Conservation (phyloP, 139 green algal genomes). For the Ettlia oleoabundans region DNA sequence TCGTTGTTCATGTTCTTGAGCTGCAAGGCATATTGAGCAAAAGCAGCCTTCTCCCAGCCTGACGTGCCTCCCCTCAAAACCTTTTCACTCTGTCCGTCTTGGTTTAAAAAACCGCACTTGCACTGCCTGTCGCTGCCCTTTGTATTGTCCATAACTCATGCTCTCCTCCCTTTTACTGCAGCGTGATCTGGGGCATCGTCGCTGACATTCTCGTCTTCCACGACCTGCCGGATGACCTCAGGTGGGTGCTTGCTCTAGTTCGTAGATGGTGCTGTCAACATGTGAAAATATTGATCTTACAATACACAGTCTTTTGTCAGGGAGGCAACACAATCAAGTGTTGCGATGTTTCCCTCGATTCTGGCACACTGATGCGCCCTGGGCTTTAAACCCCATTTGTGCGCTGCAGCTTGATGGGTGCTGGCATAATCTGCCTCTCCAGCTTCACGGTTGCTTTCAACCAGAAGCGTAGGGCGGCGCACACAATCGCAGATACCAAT, state of each 20-base stretch:
- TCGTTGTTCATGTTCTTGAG: no score
- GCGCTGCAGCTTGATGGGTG: slow-evolving; percentile 11
- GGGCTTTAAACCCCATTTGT: not conserved
- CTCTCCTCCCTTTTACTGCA: not conserved
- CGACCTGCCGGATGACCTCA: not conserved
- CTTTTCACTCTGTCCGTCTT: no score
- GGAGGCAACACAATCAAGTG: no score
- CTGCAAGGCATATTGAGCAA: no score
- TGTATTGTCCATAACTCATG: not conserved
- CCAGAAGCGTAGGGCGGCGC: not conserved
- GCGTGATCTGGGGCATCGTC: slow-evolving; percentile 43
- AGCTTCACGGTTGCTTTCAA: slow-evolving; percentile 17
- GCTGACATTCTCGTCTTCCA: slow-evolving; percentile 28
- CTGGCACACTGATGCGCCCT: no score
- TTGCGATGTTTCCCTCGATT: no score
- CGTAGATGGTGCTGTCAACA: not conserved
- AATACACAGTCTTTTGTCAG: no score
- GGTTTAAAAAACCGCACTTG: no score
- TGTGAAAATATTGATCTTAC: not conserved
- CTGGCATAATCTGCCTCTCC: slow-evolving; percentile 27
- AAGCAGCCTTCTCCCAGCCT: no score
- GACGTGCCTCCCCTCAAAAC: no score
- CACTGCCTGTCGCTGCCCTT: no score
- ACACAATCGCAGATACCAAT: not conserved
- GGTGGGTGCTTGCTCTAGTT: not conserved